Evolutionary conservation across 768 basidiomycete species (phyloP), one percentile per base, ranked within the genome.

Genomic region (Trametes cinnabarina): DNA sequence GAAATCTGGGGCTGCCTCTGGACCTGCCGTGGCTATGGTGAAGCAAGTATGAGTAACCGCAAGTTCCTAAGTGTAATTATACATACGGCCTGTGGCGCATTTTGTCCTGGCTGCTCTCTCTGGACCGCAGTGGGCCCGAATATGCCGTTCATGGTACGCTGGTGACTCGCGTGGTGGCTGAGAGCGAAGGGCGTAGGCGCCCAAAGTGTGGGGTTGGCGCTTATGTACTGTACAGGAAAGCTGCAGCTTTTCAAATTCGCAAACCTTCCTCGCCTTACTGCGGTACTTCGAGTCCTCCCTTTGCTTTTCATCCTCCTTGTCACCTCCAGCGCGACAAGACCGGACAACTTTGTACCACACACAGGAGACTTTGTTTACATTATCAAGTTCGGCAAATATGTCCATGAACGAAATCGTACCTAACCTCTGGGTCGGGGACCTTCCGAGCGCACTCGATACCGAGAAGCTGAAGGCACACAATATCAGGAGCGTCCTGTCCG

Each of bases 361-460:
- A 2, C 2, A 2, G 7, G 30, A 32, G 30, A 1, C 30, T 1
- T 2, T 2, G 12, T 32, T 2, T 32, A 12, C 30, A 32, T 32
- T 32, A 2, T 12, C 1, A 4, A 22, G 12, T 1, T 28, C 10
- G 2, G 19, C 39, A 11, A 15, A 51, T 0, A 61, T 61, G 60
- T 61, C 60, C 25, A 90, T 95, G 87, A 83, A 95, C 73, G 82
- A 94, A 72, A 78, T 96, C 32, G 78, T 90, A 15, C 84, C 84
- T 28, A 82, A 85, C 4, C 73, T 97, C 2, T 96, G 93, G 94
- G 82, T 97, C 22, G 93, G 94, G 8, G 83, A 92, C 74, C 72
- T 94, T 7, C 73, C 76, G 7, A 90, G 87, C 62, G 90, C 92
- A 0, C 76, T 81, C 52, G 76, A 94, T 61, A 78, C 76, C 0